Evolutionary conservation across 176 grass and related monocot species (phyloP), one percentile per base, ranked within the genome.

Genomic region (Oryza meridionalis): DNA sequence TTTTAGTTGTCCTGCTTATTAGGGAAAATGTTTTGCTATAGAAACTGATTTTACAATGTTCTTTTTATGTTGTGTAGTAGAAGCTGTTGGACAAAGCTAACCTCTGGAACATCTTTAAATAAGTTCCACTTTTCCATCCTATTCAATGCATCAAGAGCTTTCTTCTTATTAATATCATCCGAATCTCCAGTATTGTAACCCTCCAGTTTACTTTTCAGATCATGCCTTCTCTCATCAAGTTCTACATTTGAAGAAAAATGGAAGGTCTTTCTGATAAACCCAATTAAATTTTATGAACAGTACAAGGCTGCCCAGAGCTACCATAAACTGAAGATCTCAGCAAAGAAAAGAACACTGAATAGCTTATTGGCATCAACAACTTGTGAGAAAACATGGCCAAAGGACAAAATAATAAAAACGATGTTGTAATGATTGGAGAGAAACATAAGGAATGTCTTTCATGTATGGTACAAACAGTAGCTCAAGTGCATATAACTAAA

Each of bases 81-180:
- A 11, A 61, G 77, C 26, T 49, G 7, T 31, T 21, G 12, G n/a
- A 82, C 40, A 65, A 45, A 66, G 53, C 65, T 76, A 84, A 91
- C 89, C 88, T 86, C 93, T 85, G 75, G 61, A 81, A 70, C 79
- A 65, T 90, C 86, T 69, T 86, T 95, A 83, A 98, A 98, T 84
- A 98, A 85, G 80, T 98, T 95, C 96, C 96, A 98, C 14, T 79
- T 86, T 84, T 98, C 93, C 93, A 98, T 95, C 89, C 87, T 90
- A 78, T 90, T 92, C 77, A 98, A 72, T 44, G 96, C 96, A 90
- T 95, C 88, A 79, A 90, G 78, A 86, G 96, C 96, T 85, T 93
- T 98, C 47, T 69, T 89, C 88, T 98, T 98, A 84, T 92, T 94
- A 88, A 75, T 84, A 86, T 98, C 96, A 67, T 91, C 89, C 82